Base-by-base conservation (phyloP, 495 filamentous ascomycete species). In the Antarctomyces pellizariae region DNA sequence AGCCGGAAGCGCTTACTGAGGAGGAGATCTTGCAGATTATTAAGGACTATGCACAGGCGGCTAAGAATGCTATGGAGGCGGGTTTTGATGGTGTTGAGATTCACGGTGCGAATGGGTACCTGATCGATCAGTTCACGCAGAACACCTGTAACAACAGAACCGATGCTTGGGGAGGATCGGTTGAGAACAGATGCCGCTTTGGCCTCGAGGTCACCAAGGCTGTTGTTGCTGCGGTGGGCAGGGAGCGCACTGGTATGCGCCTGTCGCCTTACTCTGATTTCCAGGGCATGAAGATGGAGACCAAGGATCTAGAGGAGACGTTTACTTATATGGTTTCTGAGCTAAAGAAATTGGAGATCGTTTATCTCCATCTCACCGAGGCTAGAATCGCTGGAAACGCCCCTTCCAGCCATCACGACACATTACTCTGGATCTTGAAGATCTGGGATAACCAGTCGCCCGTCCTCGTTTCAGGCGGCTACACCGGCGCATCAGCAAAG, bases 41-140 rank as follows among this genome's bases (percentile, higher is more conserved):
- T 13, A 32, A 42, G 0, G 58, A 59, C 32, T 76, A 69, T 27
- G 67, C 53, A 5, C 38, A 54, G 13, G 73, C 70, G 10, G 65
- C 74, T 1, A 47, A 53, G 34, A 68, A 66, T 29, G 69, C 71
- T 3, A 48, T 78, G 7, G 52, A 47, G 5, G 75, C 73, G 3
- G 75, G 74, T 7, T 82, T 79, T 30, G 75, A 79, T 38, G 73
- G 70, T 14, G 71, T 82, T 3, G 75, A 82, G 49, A 51, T 79
- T 29, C 73, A 78, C 40, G 65, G 51, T 18, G 70, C 71, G 3
- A 79, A 82, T 36, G 75, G 74, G 5, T 79, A 77, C 39, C 45
- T 82, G 25, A 49, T 77, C 26, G 71, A 82, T 39, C 75, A 82
- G 46, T 82, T 82, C 44, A 51, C 48, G 1, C 71, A 75, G 37